These are phyloP conservation scores for Ceratocystis destructans DNA, from an alignment of 2,329 filamentous ascomycete genomes.

Conservation along the genomic window DNA sequence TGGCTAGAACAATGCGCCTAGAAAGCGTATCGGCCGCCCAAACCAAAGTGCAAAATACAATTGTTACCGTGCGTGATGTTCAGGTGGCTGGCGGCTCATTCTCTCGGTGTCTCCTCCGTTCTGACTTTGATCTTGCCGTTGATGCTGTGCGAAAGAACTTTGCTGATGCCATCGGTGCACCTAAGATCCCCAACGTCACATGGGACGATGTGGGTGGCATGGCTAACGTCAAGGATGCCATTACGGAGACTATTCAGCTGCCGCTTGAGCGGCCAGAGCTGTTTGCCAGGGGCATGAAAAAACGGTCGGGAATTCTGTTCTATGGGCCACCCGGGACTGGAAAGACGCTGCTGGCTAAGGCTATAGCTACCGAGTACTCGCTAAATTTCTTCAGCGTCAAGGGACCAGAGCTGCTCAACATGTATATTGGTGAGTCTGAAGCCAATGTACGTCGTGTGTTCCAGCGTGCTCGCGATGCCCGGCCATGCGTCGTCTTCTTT, in stretches of 20 bases:
- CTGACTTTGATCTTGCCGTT: constrained; percentile 83
- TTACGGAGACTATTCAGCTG: constrained; percentile 90
- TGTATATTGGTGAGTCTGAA: constrained; percentile 93
- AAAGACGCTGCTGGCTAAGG: constrained; percentile 85
- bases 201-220: constrained; percentile 95
- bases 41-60: constrained; percentile 23
- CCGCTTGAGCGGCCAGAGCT: constrained; percentile 83
- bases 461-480: constrained; percentile 69
- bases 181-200: constrained; percentile 92
- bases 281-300: constrained; percentile 96
- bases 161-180: constrained; percentile 89
- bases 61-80: constrained; percentile 64
- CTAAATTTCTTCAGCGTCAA: constrained; percentile 93
- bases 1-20: constrained; percentile 62
- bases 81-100: constrained; percentile 72
- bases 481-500: constrained; percentile 86
- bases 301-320: constrained; percentile 83
- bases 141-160: constrained; percentile 96
- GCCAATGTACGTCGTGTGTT: constrained; percentile 84
- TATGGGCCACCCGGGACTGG: constrained; percentile 85
- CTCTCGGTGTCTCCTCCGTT: constrained; percentile 62
- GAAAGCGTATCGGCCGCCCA: constrained; percentile 39
- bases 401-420: constrained; percentile 80
- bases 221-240: constrained; percentile 88
- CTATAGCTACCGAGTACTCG: constrained; percentile 84